Conservation (phyloP, 345 rosid species). For the Durio zibethinus region DNA sequence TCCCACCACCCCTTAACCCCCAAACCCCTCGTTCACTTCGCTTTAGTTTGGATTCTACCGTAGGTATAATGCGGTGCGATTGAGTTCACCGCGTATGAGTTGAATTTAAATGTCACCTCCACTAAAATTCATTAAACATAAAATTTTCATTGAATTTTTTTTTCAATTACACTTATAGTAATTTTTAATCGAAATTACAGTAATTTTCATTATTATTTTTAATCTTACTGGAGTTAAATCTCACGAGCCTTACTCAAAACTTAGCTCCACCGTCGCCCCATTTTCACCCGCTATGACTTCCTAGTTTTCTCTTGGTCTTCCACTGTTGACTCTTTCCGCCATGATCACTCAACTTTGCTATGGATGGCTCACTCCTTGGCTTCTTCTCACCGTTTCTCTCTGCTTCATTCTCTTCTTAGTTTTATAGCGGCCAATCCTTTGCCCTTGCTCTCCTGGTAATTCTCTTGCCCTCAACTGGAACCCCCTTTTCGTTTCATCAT, state of each 20-base stretch:
- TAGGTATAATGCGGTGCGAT: too few relatives aligned
- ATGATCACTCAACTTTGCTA: slow-evolving; percentile 69
- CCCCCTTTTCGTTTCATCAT: slow-evolving; percentile 52
- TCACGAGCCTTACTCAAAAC: too few relatives aligned
- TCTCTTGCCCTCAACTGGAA: slow-evolving; percentile 74
- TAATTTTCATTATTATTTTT: too few relatives aligned
- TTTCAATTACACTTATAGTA: too few relatives aligned
- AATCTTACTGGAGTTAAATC: too few relatives aligned
- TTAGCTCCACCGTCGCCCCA: slow-evolving; percentile 71
- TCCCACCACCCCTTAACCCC: slow-evolving; percentile 49
- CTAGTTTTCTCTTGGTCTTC: slow-evolving; percentile 78
- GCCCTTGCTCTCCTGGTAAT: slow-evolving; percentile 87
- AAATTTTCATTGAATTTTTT: too few relatives aligned
- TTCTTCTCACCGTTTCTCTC: slow-evolving; percentile 54
- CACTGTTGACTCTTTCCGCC: slow-evolving; percentile 67
- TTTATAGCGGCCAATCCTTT: slow-evolving; percentile 60
- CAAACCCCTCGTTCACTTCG: slow-evolving; percentile 50
- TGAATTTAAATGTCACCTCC: too few relatives aligned
- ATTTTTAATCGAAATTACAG: too few relatives aligned
- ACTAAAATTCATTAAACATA: too few relatives aligned
- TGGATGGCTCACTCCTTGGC: slow-evolving; percentile 78
- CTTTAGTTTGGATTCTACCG: too few relatives aligned
- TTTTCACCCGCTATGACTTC: slow-evolving; percentile 70
- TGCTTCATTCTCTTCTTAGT: slow-evolving; percentile 51
- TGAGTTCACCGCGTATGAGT: too few relatives aligned